These are phyloP conservation scores for Amoebophrya sp. DNA, from an alignment of 169 alveolate genomes.

Conservation along the genomic window DNA sequence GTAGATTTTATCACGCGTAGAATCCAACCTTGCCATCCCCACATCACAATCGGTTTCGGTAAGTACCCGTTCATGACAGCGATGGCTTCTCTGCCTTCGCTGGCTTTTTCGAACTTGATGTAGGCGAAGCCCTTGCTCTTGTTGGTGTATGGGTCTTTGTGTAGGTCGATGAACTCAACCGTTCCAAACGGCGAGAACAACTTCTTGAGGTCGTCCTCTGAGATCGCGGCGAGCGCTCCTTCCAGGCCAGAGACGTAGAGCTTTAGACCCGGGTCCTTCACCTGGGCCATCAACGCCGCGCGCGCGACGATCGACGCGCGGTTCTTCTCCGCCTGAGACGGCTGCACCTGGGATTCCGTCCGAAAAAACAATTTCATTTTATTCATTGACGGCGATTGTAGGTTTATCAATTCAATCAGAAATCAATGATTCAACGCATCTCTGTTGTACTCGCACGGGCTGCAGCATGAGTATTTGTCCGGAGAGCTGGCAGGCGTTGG, in stretches of 20 bases:
- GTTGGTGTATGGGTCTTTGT: background rate
- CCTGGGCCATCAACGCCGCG: background rate
- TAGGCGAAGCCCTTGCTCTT: background rate
- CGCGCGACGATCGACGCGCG: background rate
- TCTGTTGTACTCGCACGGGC: background rate
- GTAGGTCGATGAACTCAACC: background rate
- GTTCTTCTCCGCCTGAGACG: conserved; percentile 7
- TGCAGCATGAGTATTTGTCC: background rate
- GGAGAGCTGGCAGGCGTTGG: background rate
- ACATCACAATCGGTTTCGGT: too few species aligned
- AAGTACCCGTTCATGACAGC: background rate
- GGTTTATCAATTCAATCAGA: background rate
- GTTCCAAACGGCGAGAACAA: background rate
- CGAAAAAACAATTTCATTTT: background rate
- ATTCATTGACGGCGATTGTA: too few species aligned
- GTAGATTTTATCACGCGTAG: too few species aligned
- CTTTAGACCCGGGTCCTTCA: background rate
- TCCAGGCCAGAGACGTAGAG: background rate
- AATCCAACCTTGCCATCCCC: too few species aligned
- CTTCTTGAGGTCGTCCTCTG: background rate
- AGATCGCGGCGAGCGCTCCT: background rate
- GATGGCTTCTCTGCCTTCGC: background rate
- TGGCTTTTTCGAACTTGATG: background rate
- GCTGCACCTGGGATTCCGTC: background rate
- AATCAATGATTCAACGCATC: too few species aligned